Conservation (phyloP, 495 filamentous ascomycete genomes). For the Aspergillus ellipticus region DNA sequence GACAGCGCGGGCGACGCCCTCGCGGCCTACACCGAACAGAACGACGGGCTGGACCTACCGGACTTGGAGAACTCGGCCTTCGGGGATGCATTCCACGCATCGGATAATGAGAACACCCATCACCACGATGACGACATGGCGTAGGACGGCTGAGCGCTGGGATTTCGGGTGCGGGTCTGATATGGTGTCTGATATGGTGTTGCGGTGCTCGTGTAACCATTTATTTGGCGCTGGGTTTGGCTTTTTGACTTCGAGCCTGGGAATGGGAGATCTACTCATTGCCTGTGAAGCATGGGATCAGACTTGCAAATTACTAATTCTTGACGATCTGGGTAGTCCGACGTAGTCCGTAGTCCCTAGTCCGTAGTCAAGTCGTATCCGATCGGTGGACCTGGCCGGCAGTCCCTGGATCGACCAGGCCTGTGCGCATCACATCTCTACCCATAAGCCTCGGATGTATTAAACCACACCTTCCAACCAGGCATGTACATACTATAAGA, state of each 20-base stretch:
- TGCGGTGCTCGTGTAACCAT: neutral
- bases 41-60: constrained; percentile 47
- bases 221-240: constrained; percentile 1
- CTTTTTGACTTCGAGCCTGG: neutral
- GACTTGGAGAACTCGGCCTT: constrained; percentile 59
- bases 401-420: too few relatives aligned
- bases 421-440: too few relatives aligned
- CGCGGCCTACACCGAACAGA: constrained; percentile 54
- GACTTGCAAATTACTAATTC: neutral
- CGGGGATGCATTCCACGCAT: constrained; percentile 60
- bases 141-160: neutral
- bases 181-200: neutral
- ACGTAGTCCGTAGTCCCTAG: too few relatives aligned
- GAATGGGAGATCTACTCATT: neutral
- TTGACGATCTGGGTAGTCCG: too few relatives aligned
- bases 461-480: too few relatives aligned
- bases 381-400: too few relatives aligned
- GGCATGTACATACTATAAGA: too few relatives aligned
- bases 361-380: too few relatives aligned
- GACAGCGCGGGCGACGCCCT: constrained; percentile 60
- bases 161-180: neutral
- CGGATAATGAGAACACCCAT: constrained; percentile 48
- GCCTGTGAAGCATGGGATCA: neutral
- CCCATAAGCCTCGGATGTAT: too few relatives aligned
- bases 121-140: constrained; percentile 46